Evolutionary conservation across 2,329 filamentous ascomycete species (phyloP), one percentile per base, ranked within the genome.

Genomic region (Colletotrichum zoysiae): DNA sequence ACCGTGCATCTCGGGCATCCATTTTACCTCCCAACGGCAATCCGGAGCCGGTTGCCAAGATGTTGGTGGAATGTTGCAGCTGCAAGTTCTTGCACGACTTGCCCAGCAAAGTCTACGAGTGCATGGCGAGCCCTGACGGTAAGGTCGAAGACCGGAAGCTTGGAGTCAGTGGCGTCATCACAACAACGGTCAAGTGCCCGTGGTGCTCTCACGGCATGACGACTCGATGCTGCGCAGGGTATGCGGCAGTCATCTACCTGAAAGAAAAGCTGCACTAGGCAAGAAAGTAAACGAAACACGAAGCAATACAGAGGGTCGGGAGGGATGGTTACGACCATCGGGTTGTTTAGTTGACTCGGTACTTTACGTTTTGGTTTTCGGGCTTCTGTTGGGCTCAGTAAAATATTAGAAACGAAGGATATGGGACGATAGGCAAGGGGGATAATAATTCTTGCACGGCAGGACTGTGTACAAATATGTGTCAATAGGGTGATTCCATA

Each of bases 151-250:
- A 88, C 60, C 83, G 83, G 66, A 79, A 81, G 40, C 79, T 86
- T 7, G 88, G 88, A 0, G 88, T 89, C 55, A 85, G 85, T 53
- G 88, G 88, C 1, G 82, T 86, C 8, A 85, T 91, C 56, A 89
- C 86, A 11, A 90, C 90, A 74, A 88, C 86, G 77, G 88, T 92
- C 35, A 88, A 87, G 74, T 93, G 91, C 78, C 91, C 91, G 11
- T 93, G 92, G 92, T 94, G 92, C 78, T 84, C 84, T 55, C 92
- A 94, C 81, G 87, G 87, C 61, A 93, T 94, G 91, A 90, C 85
- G 74, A 91, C 87, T 18, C 83, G 81, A 70, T 94, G 92, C 80
- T 94, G 92, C 78, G 86, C 90, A 14, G 91, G 91, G 9, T 91
- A 91, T 81, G 88, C 89, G 14, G 89, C 91, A 1, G 85, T 91